These are phyloP conservation scores for Glomus cerebriforme DNA, from an alignment of 192 early-diverging fungal genomes.

Conservation along the genomic window DNA sequence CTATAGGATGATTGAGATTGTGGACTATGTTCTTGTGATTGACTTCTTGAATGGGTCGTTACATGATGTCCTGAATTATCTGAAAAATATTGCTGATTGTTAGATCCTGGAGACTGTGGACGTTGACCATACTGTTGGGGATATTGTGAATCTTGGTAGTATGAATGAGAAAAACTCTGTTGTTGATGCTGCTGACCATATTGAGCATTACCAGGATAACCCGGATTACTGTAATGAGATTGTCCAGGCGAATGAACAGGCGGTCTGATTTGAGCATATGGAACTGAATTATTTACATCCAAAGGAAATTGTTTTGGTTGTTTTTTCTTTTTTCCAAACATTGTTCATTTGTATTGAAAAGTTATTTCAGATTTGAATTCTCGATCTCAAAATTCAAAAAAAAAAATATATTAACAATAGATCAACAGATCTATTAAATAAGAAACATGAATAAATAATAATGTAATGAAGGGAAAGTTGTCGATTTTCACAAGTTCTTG, in stretches of 20 bases:
- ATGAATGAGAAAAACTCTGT: background rate
- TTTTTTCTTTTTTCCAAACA: slow-evolving; percentile 1
- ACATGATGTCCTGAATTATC: background rate
- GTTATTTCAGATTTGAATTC: no score
- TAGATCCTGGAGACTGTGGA: background rate
- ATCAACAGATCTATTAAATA: no score
- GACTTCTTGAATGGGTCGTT: background rate
- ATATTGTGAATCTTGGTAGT: background rate
- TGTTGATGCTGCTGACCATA: background rate
- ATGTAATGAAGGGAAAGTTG: no score
- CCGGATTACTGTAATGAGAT: background rate
- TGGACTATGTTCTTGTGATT: background rate
- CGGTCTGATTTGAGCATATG: background rate
- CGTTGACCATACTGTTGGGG: background rate
- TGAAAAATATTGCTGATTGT: background rate
- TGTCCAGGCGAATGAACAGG: background rate
- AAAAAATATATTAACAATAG: no score
- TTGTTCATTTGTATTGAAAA: no score
- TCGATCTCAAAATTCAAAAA: no score
- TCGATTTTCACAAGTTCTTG: no score
- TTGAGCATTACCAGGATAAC: no score
- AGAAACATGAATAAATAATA: no score
- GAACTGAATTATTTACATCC: background rate
- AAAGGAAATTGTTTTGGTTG: background rate
- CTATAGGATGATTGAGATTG: slow-evolving; percentile 17